Conservation (phyloP, 225 moss, liverwort and hornwort species). For the Straminergon stramineum region DNA sequence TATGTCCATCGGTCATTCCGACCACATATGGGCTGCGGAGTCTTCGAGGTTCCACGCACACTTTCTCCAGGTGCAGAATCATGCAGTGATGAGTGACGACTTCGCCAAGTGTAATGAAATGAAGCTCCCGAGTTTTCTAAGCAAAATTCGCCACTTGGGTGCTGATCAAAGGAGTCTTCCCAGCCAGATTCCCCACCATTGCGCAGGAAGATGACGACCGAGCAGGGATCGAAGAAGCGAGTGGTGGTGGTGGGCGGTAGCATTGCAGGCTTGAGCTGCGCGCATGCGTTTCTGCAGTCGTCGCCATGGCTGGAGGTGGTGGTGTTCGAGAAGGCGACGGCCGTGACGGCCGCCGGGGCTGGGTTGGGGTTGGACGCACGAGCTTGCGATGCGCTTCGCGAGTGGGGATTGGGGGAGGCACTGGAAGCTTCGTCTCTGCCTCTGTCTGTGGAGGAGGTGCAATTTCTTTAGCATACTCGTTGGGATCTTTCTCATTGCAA, state of each 20-base stretch:
- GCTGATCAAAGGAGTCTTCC: neutral
- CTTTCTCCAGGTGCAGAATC: neutral
- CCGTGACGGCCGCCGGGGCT: slow-evolving; percentile 45
- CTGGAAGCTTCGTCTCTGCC: slow-evolving; percentile 49
- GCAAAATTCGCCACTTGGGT: neutral
- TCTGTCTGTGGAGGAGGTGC: slow-evolving; percentile 61
- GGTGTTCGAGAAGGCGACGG: slow-evolving; percentile 64
- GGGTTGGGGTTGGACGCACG: slow-evolving; percentile 55
- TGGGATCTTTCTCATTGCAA: neutral
- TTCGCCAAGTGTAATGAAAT: neutral
- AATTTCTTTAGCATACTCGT: neutral
- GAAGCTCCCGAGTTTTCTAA: neutral
- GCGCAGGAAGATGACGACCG: neutral
- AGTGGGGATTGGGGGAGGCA: slow-evolving; percentile 68
- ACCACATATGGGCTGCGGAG: neutral
- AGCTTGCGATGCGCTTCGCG: slow-evolving; percentile 56
- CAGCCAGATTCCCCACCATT: neutral
- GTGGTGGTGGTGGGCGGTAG: slow-evolving; percentile 86
- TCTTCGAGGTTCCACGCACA: neutral
- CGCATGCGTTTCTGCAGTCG: slow-evolving; percentile 54
- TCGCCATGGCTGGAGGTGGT: slow-evolving; percentile 56
- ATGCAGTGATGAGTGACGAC: neutral
- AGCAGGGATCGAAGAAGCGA: slow-evolving; percentile 7
- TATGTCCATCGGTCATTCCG: neutral
- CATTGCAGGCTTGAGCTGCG: slow-evolving; percentile 74